Percentiles rank a stretch among this genome's conserved stretches.
These are phyloP conservation scores for Boletus vermiculosoides DNA, from an alignment of 768 basidiomycete genomes.

Conservation along the genomic window DNA sequence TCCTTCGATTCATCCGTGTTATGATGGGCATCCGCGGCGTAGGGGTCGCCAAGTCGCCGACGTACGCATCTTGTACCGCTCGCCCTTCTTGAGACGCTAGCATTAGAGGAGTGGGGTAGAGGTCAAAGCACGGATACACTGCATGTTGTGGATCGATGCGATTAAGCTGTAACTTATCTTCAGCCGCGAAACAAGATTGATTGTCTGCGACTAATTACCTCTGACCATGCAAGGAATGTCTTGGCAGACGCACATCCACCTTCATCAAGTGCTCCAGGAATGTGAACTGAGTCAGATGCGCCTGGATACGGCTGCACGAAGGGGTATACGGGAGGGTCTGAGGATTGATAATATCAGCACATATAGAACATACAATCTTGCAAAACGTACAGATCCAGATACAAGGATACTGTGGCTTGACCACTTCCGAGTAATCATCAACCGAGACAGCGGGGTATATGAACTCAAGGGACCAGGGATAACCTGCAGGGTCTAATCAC, in stretches of 20 bases:
- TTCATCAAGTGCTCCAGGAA: constrained; percentile 10
- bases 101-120: constrained; percentile 15
- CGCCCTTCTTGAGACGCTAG: neutral
- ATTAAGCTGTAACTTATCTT: neutral
- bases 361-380: neutral
- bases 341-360: neutral
- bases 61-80: neutral
- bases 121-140: constrained; percentile 27
- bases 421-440: neutral
- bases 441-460: constrained; percentile 23
- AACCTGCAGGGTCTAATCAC: constrained; percentile 20
- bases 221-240: constrained; percentile 1
- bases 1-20: constrained; percentile 16
- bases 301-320: constrained; percentile 15
- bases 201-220: constrained; percentile 10
- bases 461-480: constrained; percentile 27
- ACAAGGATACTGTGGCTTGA: constrained; percentile 20
- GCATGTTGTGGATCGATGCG: neutral
- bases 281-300: neutral
- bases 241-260: neutral
- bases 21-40: neutral
- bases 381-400: constrained; percentile 26
- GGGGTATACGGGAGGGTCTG: constrained; percentile 19
- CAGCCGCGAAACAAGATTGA: neutral
- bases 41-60: neutral